Percentiles rank a stretch among this genome's conserved stretches.
Evolutionary conservation across 129 eudicot species (phyloP).

Genomic region (Calendula officinalis): DNA sequence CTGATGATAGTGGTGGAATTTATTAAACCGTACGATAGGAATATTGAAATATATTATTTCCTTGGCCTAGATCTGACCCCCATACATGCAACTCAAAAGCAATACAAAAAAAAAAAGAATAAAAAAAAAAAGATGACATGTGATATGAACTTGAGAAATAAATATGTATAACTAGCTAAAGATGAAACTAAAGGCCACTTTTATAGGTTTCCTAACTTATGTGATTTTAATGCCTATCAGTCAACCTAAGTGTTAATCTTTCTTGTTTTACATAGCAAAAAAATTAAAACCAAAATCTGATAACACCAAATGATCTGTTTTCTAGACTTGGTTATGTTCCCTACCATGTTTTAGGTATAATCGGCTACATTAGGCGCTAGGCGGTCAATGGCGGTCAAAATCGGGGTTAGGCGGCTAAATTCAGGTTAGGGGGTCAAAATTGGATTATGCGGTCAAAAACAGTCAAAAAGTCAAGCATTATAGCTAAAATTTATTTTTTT

Average conservation of each 20-base stretch:
- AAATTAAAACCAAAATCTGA: neutral
- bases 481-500: too few relatives aligned
- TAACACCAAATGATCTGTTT: neutral
- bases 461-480: too few relatives aligned
- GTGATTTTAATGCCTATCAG: constrained; percentile 3
- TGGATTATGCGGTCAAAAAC: too few relatives aligned
- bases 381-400: too few relatives aligned
- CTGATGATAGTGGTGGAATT: constrained; percentile 5
- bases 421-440: too few relatives aligned
- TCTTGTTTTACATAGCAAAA: neutral
- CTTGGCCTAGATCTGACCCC: neutral
- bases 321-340: neutral
- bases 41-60: neutral
- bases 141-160: constrained; percentile 10
- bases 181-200: constrained; percentile 23
- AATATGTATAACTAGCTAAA: constrained; percentile 18
- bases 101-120: neutral
- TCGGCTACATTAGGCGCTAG: too few relatives aligned
- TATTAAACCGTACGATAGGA: constrained; percentile 12
- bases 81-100: constrained; percentile 8
- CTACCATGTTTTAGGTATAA: too few relatives aligned
- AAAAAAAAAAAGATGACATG: neutral
- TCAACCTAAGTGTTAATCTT: neutral
- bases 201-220: constrained; percentile 24
- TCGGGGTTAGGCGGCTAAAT: too few relatives aligned